Evolutionary conservation across 345 rosid genomes (phyloP).

Genomic region (Conringia planisiliqua): DNA sequence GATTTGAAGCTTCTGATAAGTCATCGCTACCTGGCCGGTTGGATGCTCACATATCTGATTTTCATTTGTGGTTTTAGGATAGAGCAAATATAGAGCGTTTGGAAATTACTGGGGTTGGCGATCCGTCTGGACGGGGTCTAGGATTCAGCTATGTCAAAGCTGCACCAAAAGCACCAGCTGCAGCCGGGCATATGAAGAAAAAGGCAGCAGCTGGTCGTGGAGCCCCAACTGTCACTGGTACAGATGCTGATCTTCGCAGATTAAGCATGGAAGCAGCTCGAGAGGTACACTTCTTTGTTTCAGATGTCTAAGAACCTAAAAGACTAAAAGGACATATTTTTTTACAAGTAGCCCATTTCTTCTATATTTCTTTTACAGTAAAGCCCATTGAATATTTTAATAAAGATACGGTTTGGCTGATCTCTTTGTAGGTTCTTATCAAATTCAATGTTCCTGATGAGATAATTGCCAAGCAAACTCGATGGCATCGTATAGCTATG

Average conservation of each 20-base stretch:
- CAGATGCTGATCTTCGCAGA: conserved; percentile 99
- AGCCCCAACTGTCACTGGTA: conserved; percentile 90
- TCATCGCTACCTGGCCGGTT: neutral
- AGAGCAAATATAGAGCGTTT: conserved; percentile 94
- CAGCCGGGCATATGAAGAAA: conserved; percentile 70
- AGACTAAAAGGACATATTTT: neutral
- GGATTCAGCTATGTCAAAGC: conserved; percentile 97
- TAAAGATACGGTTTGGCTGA: conserved; percentile 6
- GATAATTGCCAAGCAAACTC: conserved; percentile 80
- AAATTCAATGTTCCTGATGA: conserved; percentile 95
- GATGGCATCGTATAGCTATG: conserved; percentile 99
- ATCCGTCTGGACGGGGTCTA: conserved; percentile 96
- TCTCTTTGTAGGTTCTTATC: conserved; percentile 67
- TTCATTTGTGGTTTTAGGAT: conserved; percentile 49
- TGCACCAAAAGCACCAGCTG: conserved; percentile 81
- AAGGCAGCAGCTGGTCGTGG: conserved; percentile 84
- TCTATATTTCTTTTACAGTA: neutral
- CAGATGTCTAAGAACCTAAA: conserved; percentile 8
- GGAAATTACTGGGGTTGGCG: conserved; percentile 99
- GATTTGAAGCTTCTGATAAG: conserved; percentile 14
- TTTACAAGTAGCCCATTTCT: conserved; percentile 1
- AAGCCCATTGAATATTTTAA: neutral
- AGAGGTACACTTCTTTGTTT: conserved; percentile 53
- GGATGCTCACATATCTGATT: conserved; percentile 4
- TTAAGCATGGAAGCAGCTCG: conserved; percentile 99